A percentile compares a stretch with the other conserved stretches of the same genome.
Conservation (phyloP, 805 yeast genomes). For the Candida insectalens region DNA sequence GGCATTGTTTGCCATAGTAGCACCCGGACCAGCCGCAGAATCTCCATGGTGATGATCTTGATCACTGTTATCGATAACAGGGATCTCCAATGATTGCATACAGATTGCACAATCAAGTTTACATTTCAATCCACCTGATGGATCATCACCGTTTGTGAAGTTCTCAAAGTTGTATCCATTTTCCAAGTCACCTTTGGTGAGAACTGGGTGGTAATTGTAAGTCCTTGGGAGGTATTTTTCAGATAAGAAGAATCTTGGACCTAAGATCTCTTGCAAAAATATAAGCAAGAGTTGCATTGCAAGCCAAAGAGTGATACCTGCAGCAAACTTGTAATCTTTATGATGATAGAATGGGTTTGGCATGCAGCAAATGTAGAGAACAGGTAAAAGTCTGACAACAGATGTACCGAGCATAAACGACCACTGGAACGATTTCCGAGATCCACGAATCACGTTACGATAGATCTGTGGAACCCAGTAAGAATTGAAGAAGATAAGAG, state of each 20-base stretch:
- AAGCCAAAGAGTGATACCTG: constrained; percentile 44
- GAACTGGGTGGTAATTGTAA: constrained; percentile 71
- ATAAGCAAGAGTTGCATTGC: constrained; percentile 47
- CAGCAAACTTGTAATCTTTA: constrained; percentile 41
- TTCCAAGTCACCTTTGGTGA: constrained; percentile 52
- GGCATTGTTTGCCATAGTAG: constrained; percentile 8
- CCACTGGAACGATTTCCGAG: constrained; percentile 62
- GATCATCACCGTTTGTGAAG: constrained; percentile 19
- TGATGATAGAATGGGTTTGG: constrained; percentile 66
- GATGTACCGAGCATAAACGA: constrained; percentile 66
- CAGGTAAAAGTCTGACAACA: constrained; percentile 51
- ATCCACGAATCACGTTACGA: constrained; percentile 64
- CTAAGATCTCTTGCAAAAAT: constrained; percentile 55
- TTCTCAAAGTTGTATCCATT: constrained; percentile 47
- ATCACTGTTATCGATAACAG: constrained; percentile 24
- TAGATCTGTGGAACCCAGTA: constrained; percentile 86
- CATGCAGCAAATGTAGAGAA: constrained; percentile 40
- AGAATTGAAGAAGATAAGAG: constrained; percentile 47
- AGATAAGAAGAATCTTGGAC: constrained; percentile 80
- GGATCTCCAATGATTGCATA: constrained; percentile 68
- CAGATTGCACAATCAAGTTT: constrained; percentile 81
- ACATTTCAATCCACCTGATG: constrained; percentile 26
- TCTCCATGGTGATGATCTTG: constrained; percentile 6
- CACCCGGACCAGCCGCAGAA: constrained; percentile 2
- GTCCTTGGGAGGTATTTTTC: constrained; percentile 67